A percentile compares a stretch with the other conserved stretches of the same genome.
Evolutionary conservation across 495 filamentous ascomycete species (phyloP).

Genomic region (Lentithecium fluviatile): DNA sequence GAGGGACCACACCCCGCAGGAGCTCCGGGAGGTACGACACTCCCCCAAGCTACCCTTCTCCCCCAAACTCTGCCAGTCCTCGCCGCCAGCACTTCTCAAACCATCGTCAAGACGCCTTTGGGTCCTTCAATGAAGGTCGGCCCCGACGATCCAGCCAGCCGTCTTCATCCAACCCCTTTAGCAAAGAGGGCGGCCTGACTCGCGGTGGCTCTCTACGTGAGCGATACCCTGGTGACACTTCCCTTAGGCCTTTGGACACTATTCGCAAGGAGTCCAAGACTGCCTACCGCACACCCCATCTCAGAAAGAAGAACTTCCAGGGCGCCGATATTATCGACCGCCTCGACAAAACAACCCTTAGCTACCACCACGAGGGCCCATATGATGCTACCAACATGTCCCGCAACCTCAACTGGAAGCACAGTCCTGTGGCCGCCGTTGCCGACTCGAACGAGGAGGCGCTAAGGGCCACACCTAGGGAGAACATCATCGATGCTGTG

Average conservation of each 20-base stretch:
- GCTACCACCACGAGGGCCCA: slow-evolving; percentile 89
- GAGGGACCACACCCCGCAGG: slow-evolving; percentile 28
- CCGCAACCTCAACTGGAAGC: slow-evolving; percentile 61
- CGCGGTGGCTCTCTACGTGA: slow-evolving; percentile 55
- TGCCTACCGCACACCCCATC: slow-evolving; percentile 62
- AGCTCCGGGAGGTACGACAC: slow-evolving; percentile 4
- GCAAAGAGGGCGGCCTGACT: slow-evolving; percentile 21
- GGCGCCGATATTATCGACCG: slow-evolving; percentile 77
- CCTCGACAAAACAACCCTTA: slow-evolving; percentile 61
- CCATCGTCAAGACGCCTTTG: slow-evolving; percentile 40
- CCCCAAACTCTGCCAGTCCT: slow-evolving; percentile 36
- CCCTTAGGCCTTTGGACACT: slow-evolving; percentile 61
- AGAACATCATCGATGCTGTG: slow-evolving; percentile 74
- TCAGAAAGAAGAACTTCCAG: slow-evolving; percentile 62
- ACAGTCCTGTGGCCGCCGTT: slow-evolving; percentile 76
- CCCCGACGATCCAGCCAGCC: slow-evolving; percentile 33
- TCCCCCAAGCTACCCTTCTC: slow-evolving; percentile 27
- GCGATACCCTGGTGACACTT: slow-evolving; percentile 61
- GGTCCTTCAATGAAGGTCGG: slow-evolving; percentile 28
- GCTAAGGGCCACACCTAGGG: slow-evolving; percentile 75
- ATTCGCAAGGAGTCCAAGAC: slow-evolving; percentile 57
- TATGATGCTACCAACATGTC: slow-evolving; percentile 80
- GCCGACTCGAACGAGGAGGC: slow-evolving; percentile 71
- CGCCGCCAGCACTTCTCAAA: slow-evolving; percentile 39
- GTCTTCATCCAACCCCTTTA: neutral